Base-by-base conservation (phyloP, 2,329 filamentous ascomycete genomes). In the Scopulariopsis brevicaulis region DNA sequence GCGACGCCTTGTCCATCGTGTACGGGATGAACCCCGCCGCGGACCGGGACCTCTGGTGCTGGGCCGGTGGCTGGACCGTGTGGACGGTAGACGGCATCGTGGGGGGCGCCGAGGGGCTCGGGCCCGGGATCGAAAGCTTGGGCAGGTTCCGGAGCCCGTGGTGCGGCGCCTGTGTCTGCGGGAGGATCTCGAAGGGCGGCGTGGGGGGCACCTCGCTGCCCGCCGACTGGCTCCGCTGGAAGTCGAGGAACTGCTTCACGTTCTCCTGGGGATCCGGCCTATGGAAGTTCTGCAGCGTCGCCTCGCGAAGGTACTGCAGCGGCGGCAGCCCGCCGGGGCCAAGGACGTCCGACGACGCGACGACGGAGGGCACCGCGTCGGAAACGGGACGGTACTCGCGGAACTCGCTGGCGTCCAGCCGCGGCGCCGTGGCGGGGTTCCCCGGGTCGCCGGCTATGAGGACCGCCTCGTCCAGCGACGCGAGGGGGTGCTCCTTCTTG, bases 311-410 rank as follows among this genome's bases (percentile, higher is more conserved):
- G 62, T 85, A 82, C 59, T 82, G 79, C 60, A 92, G 78, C 25
- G 85, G 77, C 24, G 86, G 79, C 14, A 85, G 69, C 53, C 68
- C 72, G 40, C 81, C 81, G 6, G 89, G 86, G 2, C 91, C 92
- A 62, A 97, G 80, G 12, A 95, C 80, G 70, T 96, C 93, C 1
- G 92, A 96, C 1, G 93, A 96, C 28, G 92, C 93, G 56, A 96
- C 86, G 11, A 96, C 79, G 1, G 92, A 96, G 11, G 88, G 89
- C 3, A 87, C 82, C 22, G 82, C 82, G 64, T 94, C 87, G 6
- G 90, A 93, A 28, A 84, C 76, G 12, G 89, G 88, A 3, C 60
- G 57, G 20, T 57, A 57, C 10, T 58, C 59, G 3, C 60, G 57
- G 20, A 59, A 56, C 10, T 58, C 59, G 20, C 20, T 12, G 50